Percentiles rank a stretch among this genome's conserved stretches.
These are phyloP conservation scores for Castanea sativa DNA, from an alignment of 306 rosid species.

Conservation along the genomic window DNA sequence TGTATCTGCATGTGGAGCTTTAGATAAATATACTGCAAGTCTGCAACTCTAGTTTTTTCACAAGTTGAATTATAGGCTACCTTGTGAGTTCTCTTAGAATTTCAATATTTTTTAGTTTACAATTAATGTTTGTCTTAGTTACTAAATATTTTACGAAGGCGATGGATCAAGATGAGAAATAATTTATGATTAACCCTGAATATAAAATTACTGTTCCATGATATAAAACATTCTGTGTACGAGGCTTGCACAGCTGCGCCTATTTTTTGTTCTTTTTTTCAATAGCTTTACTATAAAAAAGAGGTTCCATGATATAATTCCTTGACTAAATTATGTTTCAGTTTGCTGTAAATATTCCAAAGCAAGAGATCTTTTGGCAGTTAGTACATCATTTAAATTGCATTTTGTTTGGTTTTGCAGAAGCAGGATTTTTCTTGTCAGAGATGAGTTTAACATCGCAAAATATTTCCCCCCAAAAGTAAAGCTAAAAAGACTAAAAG, in stretches of 20 bases:
- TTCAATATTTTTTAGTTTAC: neutral
- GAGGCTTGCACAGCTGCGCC: no score
- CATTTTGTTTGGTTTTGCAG: constrained; percentile 27
- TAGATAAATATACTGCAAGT: no score
- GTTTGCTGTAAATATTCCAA: neutral
- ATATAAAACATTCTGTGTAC: no score
- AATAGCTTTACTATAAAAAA: no score
- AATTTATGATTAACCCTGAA: neutral
- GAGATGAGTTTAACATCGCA: constrained; percentile 81
- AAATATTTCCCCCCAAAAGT: constrained; percentile 32
- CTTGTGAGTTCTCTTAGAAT: neutral
- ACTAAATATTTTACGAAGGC: neutral
- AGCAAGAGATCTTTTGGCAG: neutral
- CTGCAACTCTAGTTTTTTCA: no score
- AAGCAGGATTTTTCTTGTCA: neutral
- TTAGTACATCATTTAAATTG: neutral
- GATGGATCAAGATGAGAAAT: neutral
- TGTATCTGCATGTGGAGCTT: no score
- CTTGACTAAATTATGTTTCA: neutral
- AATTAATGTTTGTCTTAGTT: neutral
- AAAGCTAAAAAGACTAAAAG: no score
- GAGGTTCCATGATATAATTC: neutral
- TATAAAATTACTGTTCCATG: no score
- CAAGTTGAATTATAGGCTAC: no score
- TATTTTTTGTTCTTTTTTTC: no score